These are phyloP conservation scores for Dryadomyces quercus-mongolicae DNA, from an alignment of 2,329 filamentous ascomycete genomes.

Conservation along the genomic window DNA sequence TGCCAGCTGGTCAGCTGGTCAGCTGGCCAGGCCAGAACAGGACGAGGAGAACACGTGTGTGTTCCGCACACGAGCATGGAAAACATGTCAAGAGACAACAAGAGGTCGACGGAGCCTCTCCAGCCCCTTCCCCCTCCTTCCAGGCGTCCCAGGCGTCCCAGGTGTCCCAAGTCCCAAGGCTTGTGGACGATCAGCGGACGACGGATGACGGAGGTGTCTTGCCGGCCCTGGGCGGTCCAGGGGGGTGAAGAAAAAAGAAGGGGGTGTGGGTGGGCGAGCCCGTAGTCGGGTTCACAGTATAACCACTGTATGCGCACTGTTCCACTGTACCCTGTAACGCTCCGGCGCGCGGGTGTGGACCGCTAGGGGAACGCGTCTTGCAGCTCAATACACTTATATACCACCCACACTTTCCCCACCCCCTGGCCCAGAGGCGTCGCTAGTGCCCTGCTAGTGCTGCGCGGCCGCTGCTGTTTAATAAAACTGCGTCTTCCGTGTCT, in stretches of 20 bases:
- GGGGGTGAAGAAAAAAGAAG: background rate
- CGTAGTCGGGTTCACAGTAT: background rate
- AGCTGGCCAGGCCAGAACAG: background rate
- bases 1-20: background rate
- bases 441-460: slow-evolving; percentile 10
- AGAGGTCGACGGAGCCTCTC: background rate
- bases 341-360: background rate
- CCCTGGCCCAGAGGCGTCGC: slow-evolving; percentile 2
- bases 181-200: background rate
- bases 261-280: no score
- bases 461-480: slow-evolving; percentile 9
- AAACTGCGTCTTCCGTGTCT: slow-evolving; percentile 5
- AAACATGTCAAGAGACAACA: background rate
- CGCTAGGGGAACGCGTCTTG: background rate
- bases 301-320: background rate
- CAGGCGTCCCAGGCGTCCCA: no score
- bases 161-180: background rate
- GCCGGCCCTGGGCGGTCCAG: background rate
- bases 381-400: background rate
- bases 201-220: background rate
- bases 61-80: background rate
- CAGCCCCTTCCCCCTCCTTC: no score
- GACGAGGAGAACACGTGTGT: no score
- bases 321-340: background rate
- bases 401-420: slow-evolving; percentile 3